Base-by-base conservation (phyloP, 108 stramenopile genomes). In the Chaetoceros tenuissimus region DNA sequence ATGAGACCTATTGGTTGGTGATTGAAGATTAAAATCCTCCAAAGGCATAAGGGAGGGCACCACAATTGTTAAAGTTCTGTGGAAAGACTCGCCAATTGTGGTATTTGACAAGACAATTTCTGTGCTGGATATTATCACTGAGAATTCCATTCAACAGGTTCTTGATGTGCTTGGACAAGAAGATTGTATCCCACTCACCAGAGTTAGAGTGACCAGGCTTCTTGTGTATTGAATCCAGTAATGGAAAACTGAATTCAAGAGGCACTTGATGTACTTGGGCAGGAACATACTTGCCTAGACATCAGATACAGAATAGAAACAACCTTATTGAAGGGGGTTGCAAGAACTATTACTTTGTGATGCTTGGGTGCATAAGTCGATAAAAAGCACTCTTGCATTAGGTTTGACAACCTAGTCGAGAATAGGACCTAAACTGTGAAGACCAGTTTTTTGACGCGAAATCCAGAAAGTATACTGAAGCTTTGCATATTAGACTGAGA, bases 281-380 rank as follows among this genome's bases (percentile, higher is more conserved):
- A n/a, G n/a, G n/a, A 94, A 25, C 68, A 96, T 3, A 99, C 98
- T 16, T 84, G 84, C 18, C 45, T 99, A 31, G 92, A 96, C n/a
- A 97, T 99, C 68, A 97, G 97, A 0, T 97, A 99, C 71, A 73
- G 98, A 50, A 63, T 99, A 8, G 91, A 92, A 27, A 99, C 98
- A 13, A 89, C 97, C n/a, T n/a, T n/a, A n/a, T n/a, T n/a, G n/a
- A n/a, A n/a, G n/a, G n/a, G n/a, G n/a, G n/a, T n/a, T n/a, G n/a
- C n/a, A n/a, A n/a, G n/a, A n/a, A n/a, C n/a, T n/a, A n/a, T n/a
- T n/a, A n/a, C n/a, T n/a, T n/a, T n/a, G n/a, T n/a, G n/a, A n/a
- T n/a, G n/a, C n/a, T n/a, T n/a, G n/a, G n/a, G n/a, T n/a, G n/a
- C n/a, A n/a, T n/a, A n/a, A n/a, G n/a, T n/a, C n/a, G n/a, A n/a